These are phyloP conservation scores for Lecanicillium sp. DNA, from an alignment of 2,329 filamentous ascomycete genomes.

Conservation along the genomic window DNA sequence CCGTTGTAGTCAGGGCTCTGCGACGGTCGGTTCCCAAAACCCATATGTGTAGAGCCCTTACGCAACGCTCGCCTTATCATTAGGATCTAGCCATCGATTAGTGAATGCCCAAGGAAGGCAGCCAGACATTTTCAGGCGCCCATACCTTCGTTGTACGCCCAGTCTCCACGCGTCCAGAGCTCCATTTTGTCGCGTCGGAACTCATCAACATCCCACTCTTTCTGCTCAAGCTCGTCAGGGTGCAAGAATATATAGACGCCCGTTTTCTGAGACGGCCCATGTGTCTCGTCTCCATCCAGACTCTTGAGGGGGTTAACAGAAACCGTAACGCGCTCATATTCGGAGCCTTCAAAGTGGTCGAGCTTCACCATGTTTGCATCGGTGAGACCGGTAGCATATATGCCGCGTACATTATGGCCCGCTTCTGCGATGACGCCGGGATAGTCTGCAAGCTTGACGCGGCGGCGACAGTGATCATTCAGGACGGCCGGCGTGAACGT, in stretches of 20 bases:
- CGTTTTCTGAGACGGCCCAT: constrained; percentile 42
- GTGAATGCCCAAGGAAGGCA: no score
- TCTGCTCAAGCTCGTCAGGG: constrained; percentile 49
- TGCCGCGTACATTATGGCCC: constrained; percentile 60
- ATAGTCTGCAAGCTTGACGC: constrained; percentile 66
- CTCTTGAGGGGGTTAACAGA: constrained; percentile 44
- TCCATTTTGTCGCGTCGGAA: constrained; percentile 69
- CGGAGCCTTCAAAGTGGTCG: constrained; percentile 72
- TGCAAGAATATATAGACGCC: constrained; percentile 59
- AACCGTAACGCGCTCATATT: constrained; percentile 57
- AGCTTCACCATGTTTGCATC: constrained; percentile 67
- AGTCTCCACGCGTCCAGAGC: constrained; percentile 44
- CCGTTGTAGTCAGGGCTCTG: no score
- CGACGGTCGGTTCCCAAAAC: no score
- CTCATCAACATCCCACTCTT: constrained; percentile 82
- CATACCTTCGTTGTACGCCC: constrained; percentile 10
- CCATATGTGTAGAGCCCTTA: no score
- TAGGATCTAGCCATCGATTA: no score
- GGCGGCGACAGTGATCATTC: constrained; percentile 60
- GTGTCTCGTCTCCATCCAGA: constrained; percentile 27
- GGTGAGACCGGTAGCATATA: constrained; percentile 70
- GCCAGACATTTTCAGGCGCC: no score
- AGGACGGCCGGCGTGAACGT: constrained; percentile 69
- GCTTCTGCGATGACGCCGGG: constrained; percentile 61
- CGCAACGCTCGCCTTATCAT: no score